Base-by-base conservation (phyloP, 805 yeast genomes). In the Candida manassasensis region DNA sequence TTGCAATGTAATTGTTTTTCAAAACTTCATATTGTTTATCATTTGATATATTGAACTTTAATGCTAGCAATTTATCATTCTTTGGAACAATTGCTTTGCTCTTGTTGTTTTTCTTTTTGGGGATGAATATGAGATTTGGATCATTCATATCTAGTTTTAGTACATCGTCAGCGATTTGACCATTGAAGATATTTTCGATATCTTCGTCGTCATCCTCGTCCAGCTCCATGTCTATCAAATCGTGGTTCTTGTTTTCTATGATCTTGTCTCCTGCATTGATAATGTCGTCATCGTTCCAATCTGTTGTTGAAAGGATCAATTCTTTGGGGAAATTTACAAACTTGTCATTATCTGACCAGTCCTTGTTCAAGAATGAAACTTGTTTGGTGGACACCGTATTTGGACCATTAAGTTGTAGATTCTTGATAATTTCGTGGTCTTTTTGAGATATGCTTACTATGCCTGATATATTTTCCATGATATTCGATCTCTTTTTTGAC, bases 1-100 rank as follows among this genome's bases (percentile, higher is more conserved):
- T 90, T 26, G 94, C 79, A 55, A 88, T 95, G 55, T 89, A 88
- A 50, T 87, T 89, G 38, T 79, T 84, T 51, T 83, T 84, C 45
- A 93, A 67, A 35, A 82, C 61, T 39, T 86, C 95, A 57, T 93
- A 93, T 28, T 82, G 84, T 29, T 75, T 73, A 58, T 93, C 98
- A 59, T 93, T 93, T 6, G 97, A 88, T 26, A 90, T 72, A 55
- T 85, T 84, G 60, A 84, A 87, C 44, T 83, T 81, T 39, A 69
- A 55, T 24, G 73, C 70, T 14, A 86, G 48, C 19, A 67, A 53
- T 41, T 71, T 71, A 31, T 80, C 84, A 39, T 64, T 72, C 2
- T 70, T 57, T 3, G 89, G 84, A 5, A 75, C 59, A 3, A 49
- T 30, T 1, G 78, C 71, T 37, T 45, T 54, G 3, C 55, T 36